These are phyloP conservation scores for Laguncularia racemosa DNA, from an alignment of 345 rosid genomes.

Conservation along the genomic window DNA sequence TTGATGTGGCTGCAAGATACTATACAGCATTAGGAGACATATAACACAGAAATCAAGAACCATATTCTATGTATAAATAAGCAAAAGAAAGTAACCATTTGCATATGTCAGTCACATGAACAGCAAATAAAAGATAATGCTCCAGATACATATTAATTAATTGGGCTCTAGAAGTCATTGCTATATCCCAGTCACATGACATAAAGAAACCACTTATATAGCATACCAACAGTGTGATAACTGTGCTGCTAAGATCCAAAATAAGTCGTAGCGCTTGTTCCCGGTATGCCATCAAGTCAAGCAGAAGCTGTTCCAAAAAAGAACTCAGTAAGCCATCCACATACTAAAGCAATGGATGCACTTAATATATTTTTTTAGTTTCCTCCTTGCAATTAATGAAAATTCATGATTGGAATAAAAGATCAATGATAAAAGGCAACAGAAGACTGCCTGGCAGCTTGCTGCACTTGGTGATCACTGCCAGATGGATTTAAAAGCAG, in stretches of 20 bases:
- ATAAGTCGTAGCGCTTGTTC: constrained; percentile 95
- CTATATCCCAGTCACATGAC: constrained; percentile 12
- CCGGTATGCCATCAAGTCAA: constrained; percentile 93
- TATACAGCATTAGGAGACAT: constrained; percentile 56
- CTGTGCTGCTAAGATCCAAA: constrained; percentile 96
- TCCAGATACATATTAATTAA: too few species aligned
- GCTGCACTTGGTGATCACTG: too few species aligned
- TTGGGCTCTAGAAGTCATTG: not conserved
- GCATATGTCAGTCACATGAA: too few species aligned
- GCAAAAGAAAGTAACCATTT: not conserved
- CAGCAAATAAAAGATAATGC: too few species aligned
- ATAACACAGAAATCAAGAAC: constrained; percentile 11
- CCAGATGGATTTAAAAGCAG: too few species aligned
- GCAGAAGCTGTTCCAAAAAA: constrained; percentile 70
- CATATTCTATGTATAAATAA: not conserved
- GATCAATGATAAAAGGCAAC: too few species aligned
- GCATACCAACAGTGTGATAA: constrained; percentile 94
- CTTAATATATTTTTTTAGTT: not conserved
- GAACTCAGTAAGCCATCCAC: constrained; percentile 12
- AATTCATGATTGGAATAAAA: too few species aligned
- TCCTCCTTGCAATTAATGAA: too few species aligned
- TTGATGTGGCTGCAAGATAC: constrained; percentile 97
- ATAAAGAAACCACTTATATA: constrained; percentile 13
- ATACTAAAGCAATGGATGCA: not conserved
- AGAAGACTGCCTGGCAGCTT: too few species aligned